Evolutionary conservation across 805 yeast species (phyloP).

Genomic region (Nakazawaea populi): DNA sequence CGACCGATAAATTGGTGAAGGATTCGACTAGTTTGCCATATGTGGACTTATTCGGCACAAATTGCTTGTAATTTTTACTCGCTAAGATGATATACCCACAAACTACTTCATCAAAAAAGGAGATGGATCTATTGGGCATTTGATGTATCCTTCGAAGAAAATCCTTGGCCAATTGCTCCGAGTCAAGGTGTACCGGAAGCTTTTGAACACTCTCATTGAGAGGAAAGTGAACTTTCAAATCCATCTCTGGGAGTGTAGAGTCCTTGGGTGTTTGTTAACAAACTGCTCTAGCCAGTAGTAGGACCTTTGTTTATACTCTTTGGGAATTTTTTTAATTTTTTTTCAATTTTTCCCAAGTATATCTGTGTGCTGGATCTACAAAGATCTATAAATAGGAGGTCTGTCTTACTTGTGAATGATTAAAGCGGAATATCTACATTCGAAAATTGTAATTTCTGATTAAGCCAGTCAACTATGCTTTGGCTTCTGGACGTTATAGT

Average conservation of each 20-base stretch:
- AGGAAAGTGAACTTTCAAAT: constrained; percentile 8
- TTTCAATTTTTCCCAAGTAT: too few relatives aligned
- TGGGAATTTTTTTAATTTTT: neutral
- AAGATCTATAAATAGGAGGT: too few relatives aligned
- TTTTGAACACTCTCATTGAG: neutral
- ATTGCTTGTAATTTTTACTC: neutral
- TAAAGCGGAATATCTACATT: too few relatives aligned
- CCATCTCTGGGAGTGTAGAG: neutral
- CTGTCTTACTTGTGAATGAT: too few relatives aligned
- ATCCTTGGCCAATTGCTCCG: neutral
- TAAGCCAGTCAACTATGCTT: too few relatives aligned
- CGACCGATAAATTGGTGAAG: constrained; percentile 1
- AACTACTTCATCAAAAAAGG: constrained; percentile 8
- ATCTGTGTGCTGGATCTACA: too few relatives aligned
- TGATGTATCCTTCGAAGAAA: neutral
- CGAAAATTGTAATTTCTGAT: too few relatives aligned
- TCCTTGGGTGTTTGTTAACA: too few relatives aligned
- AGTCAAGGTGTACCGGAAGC: neutral
- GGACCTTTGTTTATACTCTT: neutral
- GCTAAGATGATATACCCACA: constrained; percentile 4
- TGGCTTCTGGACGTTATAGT: too few relatives aligned
- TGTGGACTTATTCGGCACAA: neutral
- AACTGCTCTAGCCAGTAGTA: too few relatives aligned
- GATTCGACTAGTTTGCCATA: neutral
- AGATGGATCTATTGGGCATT: constrained; percentile 6